Percentiles rank a stretch among this genome's conserved stretches.
Evolutionary conservation across 495 filamentous ascomycete species (phyloP).

Genomic region (Cercophora scortea): DNA sequence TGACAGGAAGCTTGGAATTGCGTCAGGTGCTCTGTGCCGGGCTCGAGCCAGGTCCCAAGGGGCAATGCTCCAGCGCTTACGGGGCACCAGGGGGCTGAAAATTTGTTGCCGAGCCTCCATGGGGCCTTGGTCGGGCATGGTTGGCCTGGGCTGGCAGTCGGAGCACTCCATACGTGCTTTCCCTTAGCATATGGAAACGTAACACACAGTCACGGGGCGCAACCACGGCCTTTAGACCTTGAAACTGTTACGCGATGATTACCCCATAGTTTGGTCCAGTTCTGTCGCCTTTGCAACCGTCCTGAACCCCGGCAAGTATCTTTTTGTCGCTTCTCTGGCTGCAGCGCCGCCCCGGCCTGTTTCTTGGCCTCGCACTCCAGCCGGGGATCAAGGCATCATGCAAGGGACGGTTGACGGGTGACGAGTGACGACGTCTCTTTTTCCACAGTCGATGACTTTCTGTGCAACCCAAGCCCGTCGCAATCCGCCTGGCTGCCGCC

Average conservation of each 20-base stretch:
- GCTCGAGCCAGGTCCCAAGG: neutral
- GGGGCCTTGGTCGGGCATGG: neutral
- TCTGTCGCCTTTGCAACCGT: constrained; percentile 8
- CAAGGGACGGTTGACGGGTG: constrained; percentile 25
- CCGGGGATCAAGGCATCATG: constrained; percentile 4
- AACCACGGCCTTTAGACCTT: neutral
- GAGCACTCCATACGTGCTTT: constrained; percentile 14
- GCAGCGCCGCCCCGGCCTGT: neutral
- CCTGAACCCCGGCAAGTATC: constrained; percentile 7
- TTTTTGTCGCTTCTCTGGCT: neutral
- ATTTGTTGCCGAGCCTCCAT: constrained; percentile 18
- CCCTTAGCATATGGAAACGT: constrained; percentile 29
- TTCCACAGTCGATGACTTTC: too few relatives aligned
- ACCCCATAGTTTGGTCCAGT: constrained; percentile 16
- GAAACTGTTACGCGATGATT: constrained; percentile 25
- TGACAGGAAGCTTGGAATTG: constrained; percentile 1
- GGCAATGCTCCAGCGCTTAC: constrained; percentile 7
- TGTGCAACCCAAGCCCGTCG: constrained; percentile 8
- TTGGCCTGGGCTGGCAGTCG: too few relatives aligned
- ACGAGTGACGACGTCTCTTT: constrained; percentile 4
- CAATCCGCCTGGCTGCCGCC: constrained; percentile 1
- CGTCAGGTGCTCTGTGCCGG: constrained; percentile 3
- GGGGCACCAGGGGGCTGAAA: constrained; percentile 7
- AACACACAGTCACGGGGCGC: constrained; percentile 23
- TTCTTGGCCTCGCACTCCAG: neutral